Base-by-base conservation (phyloP, 805 yeast species). In the Nakazawaea populi region DNA sequence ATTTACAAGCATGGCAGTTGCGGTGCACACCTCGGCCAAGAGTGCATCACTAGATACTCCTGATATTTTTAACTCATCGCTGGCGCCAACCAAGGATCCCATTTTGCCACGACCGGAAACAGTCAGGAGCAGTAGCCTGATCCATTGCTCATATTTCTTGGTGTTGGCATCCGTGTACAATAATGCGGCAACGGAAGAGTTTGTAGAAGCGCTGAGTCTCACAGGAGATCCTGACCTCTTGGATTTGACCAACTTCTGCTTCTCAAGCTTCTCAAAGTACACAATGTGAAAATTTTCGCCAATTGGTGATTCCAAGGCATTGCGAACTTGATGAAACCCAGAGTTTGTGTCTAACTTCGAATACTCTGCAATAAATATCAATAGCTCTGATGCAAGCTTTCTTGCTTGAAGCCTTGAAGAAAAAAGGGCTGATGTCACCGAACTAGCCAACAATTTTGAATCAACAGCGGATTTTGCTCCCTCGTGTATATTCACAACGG, bases 61-160 rank as follows among this genome's bases (percentile, higher is more conserved):
- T 2, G 73, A 70, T 6, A 76, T 65, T 52, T 81, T 83, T 49
- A 82, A 76, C 57, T 92, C 97, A 8, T 85, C 94, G 52, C 89
- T 84, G 0, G 97, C 96, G 1, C 97, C 97, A 7, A 92, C 98
- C 59, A 85, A 66, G 0, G 97, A 88, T 9, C 97, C 96, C 77
- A 87, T 75, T 59, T 82, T 85, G 6, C 98, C 98, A 58, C 91
- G 77, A 2, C 97, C 97, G 46, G 63, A 60, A 31, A 67, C 56
- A 2, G 65, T 50, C 31, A 68, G 48, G 29, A 60, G 53, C 18
- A 60, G 58, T 14, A 65, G 57, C 66, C 67, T 62, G 18, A 68
- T 53, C 71, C 71, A 68, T 0, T 65, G 66, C 48, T 68, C 72
- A 45, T 63, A 64, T 44, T 61, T 57, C 42, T 57, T 56, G 14